These are phyloP conservation scores for Silene coronaria DNA, from an alignment of 179 eudicot species.

Conservation along the genomic window DNA sequence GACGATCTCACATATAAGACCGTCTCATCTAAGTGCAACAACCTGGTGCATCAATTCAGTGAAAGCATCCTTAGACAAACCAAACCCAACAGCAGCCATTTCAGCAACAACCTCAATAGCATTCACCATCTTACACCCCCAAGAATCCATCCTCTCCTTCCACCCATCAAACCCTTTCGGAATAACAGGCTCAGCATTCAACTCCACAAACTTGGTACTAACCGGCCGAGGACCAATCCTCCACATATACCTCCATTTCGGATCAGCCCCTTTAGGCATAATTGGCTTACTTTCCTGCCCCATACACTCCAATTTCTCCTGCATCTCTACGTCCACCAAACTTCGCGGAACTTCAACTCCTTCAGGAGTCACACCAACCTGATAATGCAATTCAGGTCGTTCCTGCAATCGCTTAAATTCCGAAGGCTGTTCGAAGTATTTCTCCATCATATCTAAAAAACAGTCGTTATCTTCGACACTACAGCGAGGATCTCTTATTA, in stretches of 20 bases:
- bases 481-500: slow-evolving; percentile 84
- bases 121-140: slow-evolving; percentile 84
- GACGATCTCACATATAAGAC: neutral
- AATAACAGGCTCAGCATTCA: slow-evolving; percentile 90
- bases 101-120: slow-evolving; percentile 94
- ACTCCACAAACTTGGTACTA: slow-evolving; percentile 69
- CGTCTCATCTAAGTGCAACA: neutral
- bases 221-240: slow-evolving; percentile 88
- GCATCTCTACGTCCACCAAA: slow-evolving; percentile 79
- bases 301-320: slow-evolving; percentile 56
- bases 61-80: slow-evolving; percentile 77
- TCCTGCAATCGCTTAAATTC: slow-evolving; percentile 73
- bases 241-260: slow-evolving; percentile 99
- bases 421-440: slow-evolving; percentile 54
- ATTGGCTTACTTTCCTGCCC: slow-evolving; percentile 54
- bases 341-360: slow-evolving; percentile 98
- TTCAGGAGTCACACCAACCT: slow-evolving; percentile 99
- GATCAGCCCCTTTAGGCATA: slow-evolving; percentile 82
- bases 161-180: slow-evolving; percentile 88
- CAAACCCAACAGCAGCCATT: slow-evolving; percentile 96
- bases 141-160: slow-evolving; percentile 85
- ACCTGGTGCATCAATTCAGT: slow-evolving; percentile 78
- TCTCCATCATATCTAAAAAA: slow-evolving; percentile 91
- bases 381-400: slow-evolving; percentile 84
- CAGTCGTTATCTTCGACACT: slow-evolving; percentile 69